Conservation (phyloP, 169 alveolate genomes). For the Plasmodium knowlesi region DNA sequence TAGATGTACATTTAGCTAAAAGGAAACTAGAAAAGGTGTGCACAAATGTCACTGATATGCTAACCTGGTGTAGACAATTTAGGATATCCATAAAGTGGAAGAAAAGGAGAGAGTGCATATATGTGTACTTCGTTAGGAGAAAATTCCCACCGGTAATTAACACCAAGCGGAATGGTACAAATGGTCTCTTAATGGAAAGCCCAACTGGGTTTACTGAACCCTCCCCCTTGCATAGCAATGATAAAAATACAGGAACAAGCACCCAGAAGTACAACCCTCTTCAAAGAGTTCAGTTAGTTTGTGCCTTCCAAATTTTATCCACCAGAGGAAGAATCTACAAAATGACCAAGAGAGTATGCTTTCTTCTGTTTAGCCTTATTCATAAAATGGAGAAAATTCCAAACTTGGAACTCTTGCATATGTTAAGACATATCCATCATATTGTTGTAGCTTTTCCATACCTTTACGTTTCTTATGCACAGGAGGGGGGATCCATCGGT, state of each 20-base stretch:
- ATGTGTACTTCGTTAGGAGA: conserved; percentile 12
- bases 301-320: conserved; percentile 3
- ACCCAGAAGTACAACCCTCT: not conserved
- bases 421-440: conserved; percentile 22
- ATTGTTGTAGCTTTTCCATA: conserved; percentile 10
- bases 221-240: not conserved
- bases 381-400: not conserved
- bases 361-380: conserved; percentile 1
- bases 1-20: not conserved
- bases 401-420: not conserved
- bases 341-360: conserved; percentile 2
- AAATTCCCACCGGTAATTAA: not conserved
- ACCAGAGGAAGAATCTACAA: conserved; percentile 5
- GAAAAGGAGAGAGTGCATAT: not conserved
- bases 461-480: conserved; percentile 4
- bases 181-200: not conserved
- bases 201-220: not conserved
- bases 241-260: not conserved
- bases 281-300: not conserved
- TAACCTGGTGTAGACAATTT: conserved; percentile 30
- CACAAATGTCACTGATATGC: not conserved
- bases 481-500: not conserved
- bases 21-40: conserved; percentile 20
- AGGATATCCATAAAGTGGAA: not conserved
- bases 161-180: not conserved